Percentiles rank a stretch among this genome's conserved stretches.
Evolutionary conservation across 2,329 filamentous ascomycete species (phyloP).

Genomic region (Exophiala phaeomuriformis): DNA sequence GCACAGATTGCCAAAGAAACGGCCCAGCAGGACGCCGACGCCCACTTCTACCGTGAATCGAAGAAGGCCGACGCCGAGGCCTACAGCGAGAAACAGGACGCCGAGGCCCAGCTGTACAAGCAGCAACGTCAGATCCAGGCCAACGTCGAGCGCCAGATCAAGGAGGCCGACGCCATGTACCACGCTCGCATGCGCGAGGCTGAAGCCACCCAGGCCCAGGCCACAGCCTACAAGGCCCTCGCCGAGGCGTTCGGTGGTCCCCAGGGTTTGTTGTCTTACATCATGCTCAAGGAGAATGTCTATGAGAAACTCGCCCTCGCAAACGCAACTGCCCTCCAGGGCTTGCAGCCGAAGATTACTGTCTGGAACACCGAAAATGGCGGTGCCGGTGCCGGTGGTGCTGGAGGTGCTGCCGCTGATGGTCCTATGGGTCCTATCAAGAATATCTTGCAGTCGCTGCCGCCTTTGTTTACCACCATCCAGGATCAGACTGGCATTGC

Average conservation of each 20-base stretch:
- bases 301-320: slow-evolving; percentile 71
- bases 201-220: slow-evolving; percentile 68
- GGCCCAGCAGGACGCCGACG: slow-evolving; percentile 41
- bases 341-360: slow-evolving; percentile 80
- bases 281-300: slow-evolving; percentile 79
- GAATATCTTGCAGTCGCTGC: slow-evolving; percentile 77
- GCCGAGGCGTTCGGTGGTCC: slow-evolving; percentile 68
- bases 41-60: slow-evolving; percentile 44
- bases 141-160: slow-evolving; percentile 32
- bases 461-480: slow-evolving; percentile 75
- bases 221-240: slow-evolving; percentile 69
- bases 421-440: slow-evolving; percentile 60
- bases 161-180: slow-evolving; percentile 54
- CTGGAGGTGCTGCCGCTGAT: slow-evolving; percentile 39
- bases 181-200: slow-evolving; percentile 63
- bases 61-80: slow-evolving; percentile 47
- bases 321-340: slow-evolving; percentile 67
- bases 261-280: slow-evolving; percentile 68
- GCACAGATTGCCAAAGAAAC: slow-evolving; percentile 50
- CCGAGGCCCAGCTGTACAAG: slow-evolving; percentile 33
- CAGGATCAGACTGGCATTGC: slow-evolving; percentile 81
- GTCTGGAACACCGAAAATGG: slow-evolving; percentile 70
- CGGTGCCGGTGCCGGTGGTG: slow-evolving; percentile 33
- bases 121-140: slow-evolving; percentile 24
- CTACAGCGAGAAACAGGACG: slow-evolving; percentile 38